Percentiles rank a stretch among this genome's conserved stretches.
phyloP scores from a whole-genome alignment of 2,329 filamentous ascomycete genomes.

The Penicillium sp. region DNA sequence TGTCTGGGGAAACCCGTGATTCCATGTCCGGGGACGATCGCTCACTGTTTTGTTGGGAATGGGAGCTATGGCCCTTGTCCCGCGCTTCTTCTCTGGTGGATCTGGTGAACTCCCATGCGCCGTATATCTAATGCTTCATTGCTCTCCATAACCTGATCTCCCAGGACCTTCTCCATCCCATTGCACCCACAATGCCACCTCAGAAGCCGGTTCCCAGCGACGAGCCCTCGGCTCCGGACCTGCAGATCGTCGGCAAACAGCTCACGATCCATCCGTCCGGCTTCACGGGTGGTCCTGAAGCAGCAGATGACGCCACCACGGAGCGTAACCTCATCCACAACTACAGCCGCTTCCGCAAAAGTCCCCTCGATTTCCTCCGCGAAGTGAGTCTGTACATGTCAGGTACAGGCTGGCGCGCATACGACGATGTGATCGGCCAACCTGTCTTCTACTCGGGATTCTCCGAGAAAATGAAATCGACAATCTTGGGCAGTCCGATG shows the following conservation, averaged over 20 bases:
- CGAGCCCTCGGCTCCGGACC: conserved; percentile 62
- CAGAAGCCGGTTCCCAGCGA: conserved; percentile 29
- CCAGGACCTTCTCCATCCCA: background rate
- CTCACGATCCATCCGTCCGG: conserved; percentile 73
- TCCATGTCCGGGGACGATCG: conserved; percentile 23
- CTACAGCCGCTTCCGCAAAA: conserved; percentile 80
- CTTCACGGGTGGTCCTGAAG: conserved; percentile 44
- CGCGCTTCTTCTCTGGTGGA: conserved; percentile 4
- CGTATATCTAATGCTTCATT: conserved; percentile 2
- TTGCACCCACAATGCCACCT: conserved; percentile 28
- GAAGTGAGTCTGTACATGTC: conserved; percentile 93
- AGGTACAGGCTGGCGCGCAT: conserved; percentile 91
- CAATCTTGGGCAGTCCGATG: conserved; percentile 72
- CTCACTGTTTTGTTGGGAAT: conserved; percentile 26
- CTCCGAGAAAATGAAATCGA: conserved; percentile 80
- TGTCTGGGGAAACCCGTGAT: conserved; percentile 26
- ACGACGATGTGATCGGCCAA: conserved; percentile 85
- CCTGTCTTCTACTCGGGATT: conserved; percentile 92
- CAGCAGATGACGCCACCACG: conserved; percentile 47
- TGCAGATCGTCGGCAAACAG: conserved; percentile 72
- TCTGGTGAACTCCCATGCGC: background rate
- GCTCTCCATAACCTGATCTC: conserved; percentile 3
- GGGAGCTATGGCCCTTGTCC: conserved; percentile 18
- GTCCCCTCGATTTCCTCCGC: conserved; percentile 75
- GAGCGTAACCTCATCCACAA: conserved; percentile 59